A percentile compares a stretch with the other conserved stretches of the same genome.
Evolutionary conservation across 2,329 filamentous ascomycete genomes (phyloP).

Genomic region (Ceratocystis cacaofunesta): DNA sequence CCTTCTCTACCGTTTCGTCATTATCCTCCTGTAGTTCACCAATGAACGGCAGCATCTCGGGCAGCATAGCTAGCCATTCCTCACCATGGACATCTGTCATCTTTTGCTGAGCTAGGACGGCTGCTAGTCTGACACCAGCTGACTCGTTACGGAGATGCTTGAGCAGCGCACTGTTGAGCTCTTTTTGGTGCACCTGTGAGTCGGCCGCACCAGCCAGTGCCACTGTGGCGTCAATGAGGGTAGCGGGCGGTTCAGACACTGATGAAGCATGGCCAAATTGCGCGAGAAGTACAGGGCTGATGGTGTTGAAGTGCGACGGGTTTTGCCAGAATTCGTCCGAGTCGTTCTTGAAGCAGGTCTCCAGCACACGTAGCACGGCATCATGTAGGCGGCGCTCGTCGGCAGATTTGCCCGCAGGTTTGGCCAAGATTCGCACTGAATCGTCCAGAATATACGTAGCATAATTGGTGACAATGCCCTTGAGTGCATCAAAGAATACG

Average conservation of each 20-base stretch:
- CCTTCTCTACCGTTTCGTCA: constrained; percentile 79
- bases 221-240: constrained; percentile 59
- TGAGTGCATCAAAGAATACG: constrained; percentile 69
- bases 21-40: constrained; percentile 94
- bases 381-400: constrained; percentile 47
- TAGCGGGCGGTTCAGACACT: constrained; percentile 27
- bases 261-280: constrained; percentile 36
- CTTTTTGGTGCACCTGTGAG: constrained; percentile 79
- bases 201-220: constrained; percentile 68
- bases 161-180: constrained; percentile 66
- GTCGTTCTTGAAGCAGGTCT: constrained; percentile 69
- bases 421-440: constrained; percentile 45
- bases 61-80: constrained; percentile 80
- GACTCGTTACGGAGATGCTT: constrained; percentile 62
- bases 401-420: constrained; percentile 30
- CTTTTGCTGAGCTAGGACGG: constrained; percentile 65
- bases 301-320: constrained; percentile 65
- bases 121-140: constrained; percentile 59
- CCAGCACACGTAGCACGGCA: constrained; percentile 55
- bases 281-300: constrained; percentile 52
- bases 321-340: constrained; percentile 95
- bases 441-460: constrained; percentile 71
- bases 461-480: constrained; percentile 89
- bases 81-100: constrained; percentile 72
- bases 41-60: constrained; percentile 93